Evolutionary conservation across 768 basidiomycete species (phyloP), one percentile per base, ranked within the genome.

Genomic region (Sporobolomyces phaffii): DNA sequence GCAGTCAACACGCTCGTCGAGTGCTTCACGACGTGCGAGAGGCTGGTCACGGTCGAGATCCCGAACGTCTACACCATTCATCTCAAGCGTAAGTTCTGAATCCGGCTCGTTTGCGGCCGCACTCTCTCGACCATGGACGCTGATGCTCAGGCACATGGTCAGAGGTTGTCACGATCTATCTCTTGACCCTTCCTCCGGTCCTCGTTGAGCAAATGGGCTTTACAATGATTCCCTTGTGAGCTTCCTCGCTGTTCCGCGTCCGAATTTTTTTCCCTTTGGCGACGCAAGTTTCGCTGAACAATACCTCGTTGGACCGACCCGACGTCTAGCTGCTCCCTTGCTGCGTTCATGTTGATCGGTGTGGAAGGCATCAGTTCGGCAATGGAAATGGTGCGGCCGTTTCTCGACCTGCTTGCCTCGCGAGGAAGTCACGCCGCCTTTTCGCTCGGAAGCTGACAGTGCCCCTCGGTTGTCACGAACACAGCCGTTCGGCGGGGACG

Each of bases 331-430:
- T 49, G 60, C 26, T 74, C 73, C 7, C 47, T 75, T 36, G 87
- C 92, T 33, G 86, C 90, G 11, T 91, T 93, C 80, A 92, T 89
- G 1, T 83, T 96, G 58, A 91, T 92, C 84, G 91, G 91, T 22
- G 89, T 97, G 34, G 70, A 75, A 24, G 65, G 47, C 8, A 64
- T 69, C 44, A 54, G 57, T 4, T 26, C n/a, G 29, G 63, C 50
- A 22, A 44, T 67, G 36, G 41, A 45, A 49, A 34, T 26, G 52
- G 52, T 36, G 29, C n/a, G 51, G 33, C 36, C 5, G 20, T 8
- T 45, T 36, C 28, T 22, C 29, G 11, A 20, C 24, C 33, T 20
- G 18, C 22, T 3, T 31, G 14, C 15, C 11, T 43, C 28, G 5
- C 9, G 26, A n/a, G n/a, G n/a, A n/a, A n/a, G n/a, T n/a, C n/a